Conservation (phyloP, 2,329 filamentous ascomycete species). For the Microsporum ferrugineum region DNA sequence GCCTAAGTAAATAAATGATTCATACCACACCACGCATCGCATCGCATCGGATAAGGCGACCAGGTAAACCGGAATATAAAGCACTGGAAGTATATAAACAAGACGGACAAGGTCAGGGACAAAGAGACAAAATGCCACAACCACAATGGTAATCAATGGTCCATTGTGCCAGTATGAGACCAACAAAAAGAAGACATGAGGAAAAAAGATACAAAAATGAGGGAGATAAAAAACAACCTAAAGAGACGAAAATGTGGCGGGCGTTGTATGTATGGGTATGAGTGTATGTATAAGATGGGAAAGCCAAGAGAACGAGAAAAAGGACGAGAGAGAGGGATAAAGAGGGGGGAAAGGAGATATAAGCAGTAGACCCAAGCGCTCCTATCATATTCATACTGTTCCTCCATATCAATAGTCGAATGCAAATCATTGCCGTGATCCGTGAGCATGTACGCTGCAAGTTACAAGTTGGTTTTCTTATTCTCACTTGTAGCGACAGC, state of each 20-base stretch:
- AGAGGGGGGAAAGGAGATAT: background rate
- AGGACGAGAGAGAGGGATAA: background rate
- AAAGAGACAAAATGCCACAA: background rate
- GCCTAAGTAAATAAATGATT: background rate
- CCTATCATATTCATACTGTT: background rate
- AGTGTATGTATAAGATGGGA: background rate
- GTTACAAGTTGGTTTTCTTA: background rate
- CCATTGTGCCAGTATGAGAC: background rate
- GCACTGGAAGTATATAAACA: background rate
- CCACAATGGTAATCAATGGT: background rate
- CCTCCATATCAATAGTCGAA: background rate
- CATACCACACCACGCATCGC: background rate
- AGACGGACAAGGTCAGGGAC: background rate
- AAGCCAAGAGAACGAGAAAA: background rate
- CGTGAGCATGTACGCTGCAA: background rate
- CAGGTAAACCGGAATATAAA: background rate
- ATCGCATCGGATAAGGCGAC: background rate
- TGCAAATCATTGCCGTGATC: background rate
- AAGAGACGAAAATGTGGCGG: background rate
- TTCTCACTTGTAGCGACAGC: slow-evolving; percentile 38
- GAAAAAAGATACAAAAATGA: background rate
- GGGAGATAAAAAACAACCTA: background rate
- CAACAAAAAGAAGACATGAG: background rate
- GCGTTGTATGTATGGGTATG: background rate
- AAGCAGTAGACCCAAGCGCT: background rate